Conservation (phyloP, 495 filamentous ascomycete species). For the Aspergillus indologenus region DNA sequence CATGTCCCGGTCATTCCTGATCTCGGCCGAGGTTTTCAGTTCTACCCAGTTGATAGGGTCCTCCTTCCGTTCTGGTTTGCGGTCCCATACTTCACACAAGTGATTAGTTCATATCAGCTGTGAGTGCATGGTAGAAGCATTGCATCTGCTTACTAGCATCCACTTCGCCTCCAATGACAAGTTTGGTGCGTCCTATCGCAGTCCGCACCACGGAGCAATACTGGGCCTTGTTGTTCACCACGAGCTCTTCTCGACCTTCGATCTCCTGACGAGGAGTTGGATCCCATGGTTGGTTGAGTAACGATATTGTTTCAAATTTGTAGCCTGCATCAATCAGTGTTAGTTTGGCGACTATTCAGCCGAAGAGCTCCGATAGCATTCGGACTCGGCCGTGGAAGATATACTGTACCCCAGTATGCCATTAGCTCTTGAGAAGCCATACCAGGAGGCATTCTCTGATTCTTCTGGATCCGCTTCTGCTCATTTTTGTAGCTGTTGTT, state of each 20-base stretch:
- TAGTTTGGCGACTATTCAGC: not conserved
- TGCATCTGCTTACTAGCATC: conserved; percentile 64
- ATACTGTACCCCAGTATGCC: conserved; percentile 57
- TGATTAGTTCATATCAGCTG: conserved; percentile 2
- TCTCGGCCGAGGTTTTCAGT: conserved; percentile 82
- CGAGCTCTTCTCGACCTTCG: conserved; percentile 63
- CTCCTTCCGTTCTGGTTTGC: conserved; percentile 61
- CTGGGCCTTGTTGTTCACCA: conserved; percentile 84
- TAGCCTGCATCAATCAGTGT: conserved; percentile 60
- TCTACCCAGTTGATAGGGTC: conserved; percentile 86
- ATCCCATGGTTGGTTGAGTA: conserved; percentile 70
- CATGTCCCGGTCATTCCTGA: conserved; percentile 59
- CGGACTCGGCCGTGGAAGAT: not conserved
- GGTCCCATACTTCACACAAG: conserved; percentile 67
- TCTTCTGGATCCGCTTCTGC: conserved; percentile 49
- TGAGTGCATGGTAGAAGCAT: not conserved
- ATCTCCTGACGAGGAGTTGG: conserved; percentile 69
- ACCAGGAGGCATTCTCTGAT: conserved; percentile 51
- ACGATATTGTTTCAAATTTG: conserved; percentile 88
- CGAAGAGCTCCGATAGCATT: not conserved
- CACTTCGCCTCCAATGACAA: conserved; percentile 92
- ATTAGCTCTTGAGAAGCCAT: conserved; percentile 61
- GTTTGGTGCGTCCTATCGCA: conserved; percentile 65
- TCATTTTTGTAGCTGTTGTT: conserved; percentile 66
- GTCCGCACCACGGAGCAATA: conserved; percentile 93